Evolutionary conservation across 441 rosid genomes (phyloP).

Genomic region (Erodium texanum): DNA sequence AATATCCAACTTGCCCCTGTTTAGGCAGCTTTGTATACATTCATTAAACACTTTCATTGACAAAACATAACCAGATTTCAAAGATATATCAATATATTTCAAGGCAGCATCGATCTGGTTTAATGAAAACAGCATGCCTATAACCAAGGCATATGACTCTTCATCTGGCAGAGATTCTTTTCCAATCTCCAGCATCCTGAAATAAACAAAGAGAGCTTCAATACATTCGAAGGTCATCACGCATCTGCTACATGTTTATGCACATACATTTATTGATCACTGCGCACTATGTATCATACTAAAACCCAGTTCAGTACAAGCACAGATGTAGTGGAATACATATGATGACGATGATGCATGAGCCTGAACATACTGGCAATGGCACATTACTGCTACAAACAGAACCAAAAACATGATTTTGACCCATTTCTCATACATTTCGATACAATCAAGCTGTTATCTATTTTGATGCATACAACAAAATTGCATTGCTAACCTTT

Average conservation of each 20-base stretch:
- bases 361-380: too few relatives aligned
- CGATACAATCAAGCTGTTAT: background rate
- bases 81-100: slow-evolving; percentile 45
- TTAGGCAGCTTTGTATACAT: slow-evolving; percentile 44
- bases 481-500: slow-evolving; percentile 37
- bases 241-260: too few relatives aligned
- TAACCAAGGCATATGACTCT: slow-evolving; percentile 64
- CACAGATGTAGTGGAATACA: background rate
- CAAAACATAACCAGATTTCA: slow-evolving; percentile 48
- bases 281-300: background rate
- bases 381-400: background rate
- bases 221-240: background rate
- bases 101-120: slow-evolving; percentile 56
- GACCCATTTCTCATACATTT: background rate
- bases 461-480: background rate
- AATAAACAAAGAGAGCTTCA: slow-evolving; percentile 21
- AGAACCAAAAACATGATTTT: background rate
- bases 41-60: slow-evolving; percentile 33
- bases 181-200: slow-evolving; percentile 78
- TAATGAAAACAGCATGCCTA: slow-evolving; percentile 40
- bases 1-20: slow-evolving; percentile 45
- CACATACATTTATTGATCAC: background rate
- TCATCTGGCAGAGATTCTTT: slow-evolving; percentile 75
- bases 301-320: background rate
- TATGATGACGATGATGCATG: background rate